Conservation (phyloP, 2,329 filamentous ascomycete genomes). For the Monosporascus sp. region DNA sequence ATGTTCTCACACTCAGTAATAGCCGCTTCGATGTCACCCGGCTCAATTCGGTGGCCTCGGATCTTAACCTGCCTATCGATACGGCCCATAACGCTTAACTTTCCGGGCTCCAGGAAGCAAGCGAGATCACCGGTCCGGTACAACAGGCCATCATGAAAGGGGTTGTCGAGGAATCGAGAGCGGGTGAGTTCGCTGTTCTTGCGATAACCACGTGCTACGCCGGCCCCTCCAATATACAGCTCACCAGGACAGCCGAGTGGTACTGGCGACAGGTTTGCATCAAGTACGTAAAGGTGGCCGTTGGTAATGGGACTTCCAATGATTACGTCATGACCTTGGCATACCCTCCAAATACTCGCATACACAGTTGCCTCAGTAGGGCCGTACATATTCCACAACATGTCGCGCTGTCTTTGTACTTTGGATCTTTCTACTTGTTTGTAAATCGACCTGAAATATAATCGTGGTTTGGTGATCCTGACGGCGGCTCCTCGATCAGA, state of each 20-base stretch:
- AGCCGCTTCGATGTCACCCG: conserved; percentile 24
- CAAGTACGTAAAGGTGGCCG: conserved; percentile 34
- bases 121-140: conserved; percentile 23
- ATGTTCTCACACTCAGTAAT: conserved; percentile 15
- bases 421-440: not conserved
- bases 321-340: conserved; percentile 18
- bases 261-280: conserved; percentile 28
- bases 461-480: not conserved
- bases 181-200: conserved; percentile 13
- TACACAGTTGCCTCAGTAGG: conserved; percentile 14
- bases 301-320: conserved; percentile 27
- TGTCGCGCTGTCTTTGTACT: not conserved
- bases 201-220: conserved; percentile 29
- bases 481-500: not conserved
- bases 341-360: conserved; percentile 23
- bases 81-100: conserved; percentile 17
- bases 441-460: not conserved
- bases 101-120: conserved; percentile 8
- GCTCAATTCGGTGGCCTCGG: conserved; percentile 23
- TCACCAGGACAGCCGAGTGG: conserved; percentile 32
- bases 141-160: conserved; percentile 17
- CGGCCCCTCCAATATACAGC: conserved; percentile 26
- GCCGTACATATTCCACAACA: conserved; percentile 11
- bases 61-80: conserved; percentile 25
- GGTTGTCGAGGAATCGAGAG: conserved; percentile 15